Percentiles rank a stretch among this genome's conserved stretches.
These are phyloP conservation scores for Cyclotella atomus DNA, from an alignment of 108 stramenopile species.

Conservation along the genomic window DNA sequence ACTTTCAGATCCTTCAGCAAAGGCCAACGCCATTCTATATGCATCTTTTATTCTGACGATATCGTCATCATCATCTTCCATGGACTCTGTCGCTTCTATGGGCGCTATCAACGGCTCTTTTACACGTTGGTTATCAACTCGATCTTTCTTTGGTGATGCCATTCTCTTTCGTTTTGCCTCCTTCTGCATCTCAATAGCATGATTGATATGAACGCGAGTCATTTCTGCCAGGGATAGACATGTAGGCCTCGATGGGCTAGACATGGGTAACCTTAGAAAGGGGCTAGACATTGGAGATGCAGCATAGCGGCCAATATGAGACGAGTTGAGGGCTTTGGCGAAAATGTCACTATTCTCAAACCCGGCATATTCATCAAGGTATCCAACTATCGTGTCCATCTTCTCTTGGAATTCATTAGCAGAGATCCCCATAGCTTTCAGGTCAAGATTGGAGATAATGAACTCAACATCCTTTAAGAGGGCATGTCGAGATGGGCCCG, in stretches of 20 bases:
- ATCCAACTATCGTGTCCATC: slow-evolving; percentile 27
- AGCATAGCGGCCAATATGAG: neutral
- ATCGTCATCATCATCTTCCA: slow-evolving; percentile 7
- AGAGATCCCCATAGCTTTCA: slow-evolving; percentile 1
- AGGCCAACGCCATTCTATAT: slow-evolving; percentile 41
- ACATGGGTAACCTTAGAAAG: neutral
- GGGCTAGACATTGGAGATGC: slow-evolving; percentile 6
- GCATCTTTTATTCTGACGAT: slow-evolving; percentile 30
- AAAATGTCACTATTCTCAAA: neutral
- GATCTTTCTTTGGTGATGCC: neutral
- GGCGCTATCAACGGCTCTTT: neutral
- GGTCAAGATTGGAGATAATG: slow-evolving; percentile 7
- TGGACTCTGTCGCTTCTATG: neutral
- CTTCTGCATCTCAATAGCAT: neutral
- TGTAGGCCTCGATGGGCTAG: neutral
- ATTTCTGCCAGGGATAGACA: slow-evolving; percentile 18
- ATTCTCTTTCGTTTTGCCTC: neutral
- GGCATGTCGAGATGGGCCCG: slow-evolving; percentile 45
- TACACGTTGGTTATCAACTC: neutral
- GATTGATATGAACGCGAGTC: slow-evolving; percentile 22
- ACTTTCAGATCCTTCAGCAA: slow-evolving; percentile 13
- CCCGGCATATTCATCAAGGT: slow-evolving; percentile 28
- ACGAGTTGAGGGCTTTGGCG: too few species aligned
- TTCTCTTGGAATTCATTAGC: slow-evolving; percentile 34
- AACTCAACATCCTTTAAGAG: slow-evolving; percentile 30